Evolutionary conservation across 768 basidiomycete genomes (phyloP).

Genomic region (Trametes cinnabarina): DNA sequence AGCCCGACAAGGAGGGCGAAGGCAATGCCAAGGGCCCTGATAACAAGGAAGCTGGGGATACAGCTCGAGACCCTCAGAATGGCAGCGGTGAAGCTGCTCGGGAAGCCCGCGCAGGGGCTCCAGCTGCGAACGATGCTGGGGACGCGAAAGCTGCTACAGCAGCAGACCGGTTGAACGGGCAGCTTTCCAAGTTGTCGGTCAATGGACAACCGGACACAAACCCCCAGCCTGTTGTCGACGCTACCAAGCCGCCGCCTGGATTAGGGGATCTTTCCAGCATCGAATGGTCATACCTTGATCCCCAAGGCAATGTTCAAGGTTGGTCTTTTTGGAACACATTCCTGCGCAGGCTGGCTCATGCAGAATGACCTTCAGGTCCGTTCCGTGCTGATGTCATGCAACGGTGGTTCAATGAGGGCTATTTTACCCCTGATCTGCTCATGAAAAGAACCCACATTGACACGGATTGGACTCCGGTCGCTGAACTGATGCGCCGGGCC

Average conservation of each 20-base stretch:
- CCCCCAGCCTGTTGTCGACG: slow-evolving; percentile 27
- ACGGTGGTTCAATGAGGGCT: slow-evolving; percentile 90
- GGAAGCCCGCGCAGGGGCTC: not conserved
- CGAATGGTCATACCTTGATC: slow-evolving; percentile 93
- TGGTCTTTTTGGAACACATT: slow-evolving; percentile 12
- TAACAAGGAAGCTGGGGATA: slow-evolving; percentile 63
- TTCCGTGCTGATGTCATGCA: slow-evolving; percentile 91
- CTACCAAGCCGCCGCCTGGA: slow-evolving; percentile 38
- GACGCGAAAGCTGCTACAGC: not conserved
- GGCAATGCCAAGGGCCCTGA: slow-evolving; percentile 43
- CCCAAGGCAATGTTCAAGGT: slow-evolving; percentile 92
- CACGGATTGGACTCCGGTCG: slow-evolving; percentile 63
- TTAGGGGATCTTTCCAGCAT: slow-evolving; percentile 55
- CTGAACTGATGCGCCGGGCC: slow-evolving; percentile 53
- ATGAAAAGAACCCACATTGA: slow-evolving; percentile 81
- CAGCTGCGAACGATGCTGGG: not conserved
- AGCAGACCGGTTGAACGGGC: not conserved
- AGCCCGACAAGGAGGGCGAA: slow-evolving; percentile 36
- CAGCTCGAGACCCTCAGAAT: slow-evolving; percentile 6
- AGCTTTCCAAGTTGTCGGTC: not conserved
- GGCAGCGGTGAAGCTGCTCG: not conserved
- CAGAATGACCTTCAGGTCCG: slow-evolving; percentile 56
- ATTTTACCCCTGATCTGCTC: slow-evolving; percentile 78
- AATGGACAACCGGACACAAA: not conserved
- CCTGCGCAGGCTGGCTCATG: slow-evolving; percentile 1